Evolutionary conservation across 139 green algal species (phyloP).

Genomic region (Closterium sp.): DNA sequence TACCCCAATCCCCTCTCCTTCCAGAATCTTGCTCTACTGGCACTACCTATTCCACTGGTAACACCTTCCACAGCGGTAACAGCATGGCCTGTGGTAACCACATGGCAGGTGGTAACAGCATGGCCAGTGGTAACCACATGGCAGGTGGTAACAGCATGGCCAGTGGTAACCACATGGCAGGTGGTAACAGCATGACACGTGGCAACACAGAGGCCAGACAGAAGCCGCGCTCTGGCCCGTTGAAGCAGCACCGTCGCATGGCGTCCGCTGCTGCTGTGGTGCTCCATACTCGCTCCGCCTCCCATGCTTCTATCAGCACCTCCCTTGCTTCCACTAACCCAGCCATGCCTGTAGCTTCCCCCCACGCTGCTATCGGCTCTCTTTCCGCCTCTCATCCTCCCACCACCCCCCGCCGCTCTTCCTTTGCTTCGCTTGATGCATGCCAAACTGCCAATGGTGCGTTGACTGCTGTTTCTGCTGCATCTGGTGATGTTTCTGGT

Average conservation of each 20-base stretch:
- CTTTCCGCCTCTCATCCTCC: neutral
- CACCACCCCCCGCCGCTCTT: too few relatives aligned
- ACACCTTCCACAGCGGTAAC: neutral
- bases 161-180: neutral
- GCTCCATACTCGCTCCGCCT: neutral
- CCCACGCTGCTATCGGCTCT: too few relatives aligned
- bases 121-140: neutral
- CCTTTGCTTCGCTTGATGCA: too few relatives aligned
- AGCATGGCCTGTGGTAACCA: neutral
- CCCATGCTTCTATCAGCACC: neutral
- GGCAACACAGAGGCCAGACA: neutral
- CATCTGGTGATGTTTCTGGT: neutral
- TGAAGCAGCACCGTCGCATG: neutral
- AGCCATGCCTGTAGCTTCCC: too few relatives aligned
- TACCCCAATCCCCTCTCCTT: neutral
- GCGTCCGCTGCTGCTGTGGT: neutral
- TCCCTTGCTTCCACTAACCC: too few relatives aligned
- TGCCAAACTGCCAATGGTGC: too few relatives aligned
- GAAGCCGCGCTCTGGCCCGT: neutral
- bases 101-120: too few relatives aligned
- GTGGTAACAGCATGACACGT: neutral
- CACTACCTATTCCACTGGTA: too few relatives aligned
- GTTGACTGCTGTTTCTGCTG: too few relatives aligned
- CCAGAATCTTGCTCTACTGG: neutral
- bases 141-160: neutral